phyloP scores from a whole-genome alignment of 768 basidiomycete genomes.

The Nevesoporus exiguus region DNA sequence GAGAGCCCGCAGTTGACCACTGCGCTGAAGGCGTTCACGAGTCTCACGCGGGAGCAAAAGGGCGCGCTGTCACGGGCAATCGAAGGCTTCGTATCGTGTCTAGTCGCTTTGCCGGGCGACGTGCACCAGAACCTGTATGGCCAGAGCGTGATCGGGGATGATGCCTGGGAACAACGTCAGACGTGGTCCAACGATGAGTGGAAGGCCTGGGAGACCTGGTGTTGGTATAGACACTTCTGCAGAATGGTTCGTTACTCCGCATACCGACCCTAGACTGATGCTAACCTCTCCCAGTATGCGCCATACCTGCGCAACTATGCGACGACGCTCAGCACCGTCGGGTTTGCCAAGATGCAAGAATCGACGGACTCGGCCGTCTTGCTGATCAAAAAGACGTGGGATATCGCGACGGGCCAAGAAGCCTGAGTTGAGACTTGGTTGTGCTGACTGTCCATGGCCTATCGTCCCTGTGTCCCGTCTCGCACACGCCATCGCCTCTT shows the following conservation, averaged over 20 bases:
- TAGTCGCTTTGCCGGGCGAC: conserved; percentile 45
- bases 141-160: conserved; percentile 56
- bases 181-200: conserved; percentile 74
- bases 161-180: conserved; percentile 66
- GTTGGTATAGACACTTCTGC: conserved; percentile 90
- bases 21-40: conserved; percentile 72
- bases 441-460: no score
- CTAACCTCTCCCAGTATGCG: conserved; percentile 53
- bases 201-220: conserved; percentile 85
- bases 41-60: conserved; percentile 74
- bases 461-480: not conserved
- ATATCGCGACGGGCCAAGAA: conserved; percentile 63
- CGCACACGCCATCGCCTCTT: not conserved
- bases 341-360: conserved; percentile 61
- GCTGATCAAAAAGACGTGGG: conserved; percentile 67
- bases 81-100: conserved; percentile 68
- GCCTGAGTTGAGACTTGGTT: conserved; percentile 19
- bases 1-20: conserved; percentile 69
- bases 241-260: conserved; percentile 51
- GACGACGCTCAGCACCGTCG: conserved; percentile 65
- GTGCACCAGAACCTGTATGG: conserved; percentile 48
- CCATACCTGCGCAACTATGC: conserved; percentile 75
- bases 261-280: not conserved
- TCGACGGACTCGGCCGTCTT: conserved; percentile 53
- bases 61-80: conserved; percentile 67